Conservation (phyloP, 805 yeast genomes). For the Candida mattraensis region DNA sequence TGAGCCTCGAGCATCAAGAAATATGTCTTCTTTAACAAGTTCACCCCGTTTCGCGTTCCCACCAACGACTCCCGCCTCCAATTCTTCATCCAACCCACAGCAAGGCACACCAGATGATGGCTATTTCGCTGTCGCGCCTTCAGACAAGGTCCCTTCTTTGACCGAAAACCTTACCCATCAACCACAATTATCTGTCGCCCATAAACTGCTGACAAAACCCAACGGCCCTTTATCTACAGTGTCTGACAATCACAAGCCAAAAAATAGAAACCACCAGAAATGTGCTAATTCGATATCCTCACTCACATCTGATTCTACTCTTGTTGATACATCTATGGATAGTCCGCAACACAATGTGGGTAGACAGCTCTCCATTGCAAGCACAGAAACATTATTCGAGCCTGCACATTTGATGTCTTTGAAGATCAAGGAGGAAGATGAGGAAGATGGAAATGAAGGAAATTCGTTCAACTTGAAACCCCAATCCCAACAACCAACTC, state of each 20-base stretch:
- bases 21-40: constrained; percentile 18
- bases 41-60: constrained; percentile 16
- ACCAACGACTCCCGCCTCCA: no score
- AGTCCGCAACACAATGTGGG: constrained; percentile 1
- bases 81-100: no score
- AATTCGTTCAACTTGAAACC: constrained; percentile 2
- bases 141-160: no score
- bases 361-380: constrained; percentile 18
- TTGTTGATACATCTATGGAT: constrained; percentile 13
- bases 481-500: constrained; percentile 11
- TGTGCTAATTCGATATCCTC: constrained; percentile 23
- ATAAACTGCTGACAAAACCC: no score
- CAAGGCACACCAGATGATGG: no score
- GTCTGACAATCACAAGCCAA: constrained; percentile 5
- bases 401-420: constrained; percentile 15
- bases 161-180: neutral
- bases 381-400: constrained; percentile 25
- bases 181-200: neutral
- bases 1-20: neutral
- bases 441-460: constrained; percentile 8
- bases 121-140: neutral
- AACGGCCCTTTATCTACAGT: constrained; percentile 3
- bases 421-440: constrained; percentile 22
- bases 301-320: constrained; percentile 21
- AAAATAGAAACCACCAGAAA: constrained; percentile 14